phyloP scores from a whole-genome alignment of 1,284 basidiomycete genomes.

The Puccinia horiana region DNA sequence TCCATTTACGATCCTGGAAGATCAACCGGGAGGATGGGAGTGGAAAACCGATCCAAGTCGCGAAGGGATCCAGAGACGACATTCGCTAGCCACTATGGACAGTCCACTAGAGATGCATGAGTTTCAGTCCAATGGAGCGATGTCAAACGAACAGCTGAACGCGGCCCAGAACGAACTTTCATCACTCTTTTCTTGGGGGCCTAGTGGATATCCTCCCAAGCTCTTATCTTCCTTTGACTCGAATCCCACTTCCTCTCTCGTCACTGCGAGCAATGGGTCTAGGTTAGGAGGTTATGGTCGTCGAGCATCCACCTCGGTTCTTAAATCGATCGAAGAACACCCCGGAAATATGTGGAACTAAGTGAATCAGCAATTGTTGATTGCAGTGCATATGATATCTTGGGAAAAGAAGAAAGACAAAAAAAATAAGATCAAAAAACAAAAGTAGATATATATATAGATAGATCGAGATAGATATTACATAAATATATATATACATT shows the following conservation, averaged over 20 bases:
- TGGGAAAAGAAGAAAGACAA: too few relatives aligned
- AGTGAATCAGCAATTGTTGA: background rate
- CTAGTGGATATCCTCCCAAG: background rate
- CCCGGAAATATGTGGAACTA: conserved; percentile 32
- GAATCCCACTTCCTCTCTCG: background rate
- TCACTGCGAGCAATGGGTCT: background rate
- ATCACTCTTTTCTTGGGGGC: background rate
- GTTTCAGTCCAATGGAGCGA: background rate
- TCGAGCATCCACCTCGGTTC: conserved; percentile 34
- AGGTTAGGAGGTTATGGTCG: conserved; percentile 17
- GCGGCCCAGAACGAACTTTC: background rate
- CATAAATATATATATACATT: too few relatives aligned
- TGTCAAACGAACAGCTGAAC: background rate
- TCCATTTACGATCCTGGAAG: conserved; percentile 12
- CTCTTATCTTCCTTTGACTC: background rate
- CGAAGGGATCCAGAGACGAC: conserved; percentile 37
- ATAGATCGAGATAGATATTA: too few relatives aligned
- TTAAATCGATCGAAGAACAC: conserved; percentile 37
- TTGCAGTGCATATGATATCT: too few relatives aligned
- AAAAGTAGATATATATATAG: too few relatives aligned
- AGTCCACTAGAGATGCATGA: conserved; percentile 14
- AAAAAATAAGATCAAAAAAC: too few relatives aligned
- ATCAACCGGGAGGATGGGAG: conserved; percentile 1
- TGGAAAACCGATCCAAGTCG: conserved; percentile 3
- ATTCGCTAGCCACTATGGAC: conserved; percentile 23